phyloP scores from a whole-genome alignment of 2,329 filamentous ascomycete species.

The Ramularia endophylla region DNA sequence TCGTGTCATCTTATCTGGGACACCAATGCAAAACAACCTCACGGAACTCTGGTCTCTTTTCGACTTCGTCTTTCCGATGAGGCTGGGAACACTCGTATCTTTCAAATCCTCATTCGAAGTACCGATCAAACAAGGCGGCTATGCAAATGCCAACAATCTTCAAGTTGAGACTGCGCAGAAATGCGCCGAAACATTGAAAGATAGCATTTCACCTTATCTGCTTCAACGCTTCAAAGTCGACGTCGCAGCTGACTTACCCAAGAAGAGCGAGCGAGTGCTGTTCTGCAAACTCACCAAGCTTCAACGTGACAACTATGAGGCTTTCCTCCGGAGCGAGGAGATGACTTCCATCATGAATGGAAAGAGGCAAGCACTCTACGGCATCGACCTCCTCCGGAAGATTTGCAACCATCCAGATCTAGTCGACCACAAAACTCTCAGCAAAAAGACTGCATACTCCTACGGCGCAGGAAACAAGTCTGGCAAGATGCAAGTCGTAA shows the following conservation, averaged over 20 bases:
- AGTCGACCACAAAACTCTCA: conserved; percentile 57
- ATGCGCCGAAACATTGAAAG: conserved; percentile 89
- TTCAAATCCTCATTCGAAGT: conserved; percentile 91
- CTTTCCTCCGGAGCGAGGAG: conserved; percentile 75
- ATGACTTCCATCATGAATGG: conserved; percentile 75
- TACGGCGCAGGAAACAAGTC: conserved; percentile 77
- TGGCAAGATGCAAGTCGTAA: conserved; percentile 93
- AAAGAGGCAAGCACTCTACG: conserved; percentile 74
- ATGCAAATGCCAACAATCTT: conserved; percentile 89
- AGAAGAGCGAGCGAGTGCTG: conserved; percentile 92
- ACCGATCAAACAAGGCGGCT: conserved; percentile 87
- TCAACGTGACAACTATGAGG: conserved; percentile 74
- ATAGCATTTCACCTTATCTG: conserved; percentile 87
- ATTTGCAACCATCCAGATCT: conserved; percentile 98
- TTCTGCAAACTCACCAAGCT: conserved; percentile 85
- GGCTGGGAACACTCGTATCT: conserved; percentile 81
- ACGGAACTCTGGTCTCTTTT: conserved; percentile 95
- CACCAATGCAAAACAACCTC: conserved; percentile 95
- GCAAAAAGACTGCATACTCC: conserved; percentile 58
- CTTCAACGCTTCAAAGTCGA: conserved; percentile 90
- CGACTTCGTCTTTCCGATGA: conserved; percentile 96
- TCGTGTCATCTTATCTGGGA: conserved; percentile 88
- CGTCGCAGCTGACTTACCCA: conserved; percentile 85
- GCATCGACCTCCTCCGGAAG: conserved; percentile 87
- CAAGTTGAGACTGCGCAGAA: conserved; percentile 92